Conservation (phyloP, 331 rosid species). For the Acacia concinna region DNA sequence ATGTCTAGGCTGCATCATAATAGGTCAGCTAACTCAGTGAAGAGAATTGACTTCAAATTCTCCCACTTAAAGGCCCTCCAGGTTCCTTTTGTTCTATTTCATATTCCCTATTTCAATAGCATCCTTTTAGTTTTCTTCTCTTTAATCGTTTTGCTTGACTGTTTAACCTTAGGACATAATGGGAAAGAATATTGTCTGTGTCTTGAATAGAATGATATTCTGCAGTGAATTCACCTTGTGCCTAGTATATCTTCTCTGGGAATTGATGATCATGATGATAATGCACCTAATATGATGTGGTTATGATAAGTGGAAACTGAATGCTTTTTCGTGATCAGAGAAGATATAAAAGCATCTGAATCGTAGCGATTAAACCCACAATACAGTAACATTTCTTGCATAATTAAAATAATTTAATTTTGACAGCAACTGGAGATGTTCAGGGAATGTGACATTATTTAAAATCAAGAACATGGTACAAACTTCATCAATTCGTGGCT, state of each 20-base stretch:
- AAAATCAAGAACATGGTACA: background rate
- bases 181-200: background rate
- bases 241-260: conserved; percentile 1
- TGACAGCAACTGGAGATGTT: conserved; percentile 1
- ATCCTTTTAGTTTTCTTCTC: background rate
- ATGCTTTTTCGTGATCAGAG: background rate
- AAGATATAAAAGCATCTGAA: background rate
- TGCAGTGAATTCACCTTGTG: conserved; percentile 12
- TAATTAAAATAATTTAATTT: background rate
- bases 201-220: background rate
- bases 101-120: background rate
- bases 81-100: conserved; percentile 30
- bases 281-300: conserved; percentile 6
- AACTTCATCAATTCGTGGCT: conserved; percentile 21
- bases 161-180: background rate
- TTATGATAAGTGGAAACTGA: background rate
- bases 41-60: conserved; percentile 48
- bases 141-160: background rate
- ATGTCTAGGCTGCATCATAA: conserved; percentile 51
- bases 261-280: conserved; percentile 25
- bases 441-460: background rate
- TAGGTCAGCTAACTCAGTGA: conserved; percentile 36
- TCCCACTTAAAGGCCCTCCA: conserved; percentile 50
- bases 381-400: background rate
- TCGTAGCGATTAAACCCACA: background rate